phyloP scores from a whole-genome alignment of 768 basidiomycete genomes.

The Pleurotus djamor region DNA sequence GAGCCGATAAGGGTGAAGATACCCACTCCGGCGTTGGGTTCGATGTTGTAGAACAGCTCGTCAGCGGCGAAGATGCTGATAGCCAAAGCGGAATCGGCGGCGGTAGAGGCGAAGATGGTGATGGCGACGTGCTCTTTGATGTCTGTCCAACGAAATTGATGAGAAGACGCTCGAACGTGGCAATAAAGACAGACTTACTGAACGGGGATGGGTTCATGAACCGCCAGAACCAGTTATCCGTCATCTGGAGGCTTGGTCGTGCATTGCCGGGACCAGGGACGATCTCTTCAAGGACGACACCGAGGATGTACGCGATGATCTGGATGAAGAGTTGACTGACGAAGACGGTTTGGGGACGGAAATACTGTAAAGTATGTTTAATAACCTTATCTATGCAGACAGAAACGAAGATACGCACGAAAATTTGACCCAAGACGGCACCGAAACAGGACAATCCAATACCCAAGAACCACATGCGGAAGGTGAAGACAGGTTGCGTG shows the following conservation, averaged over 20 bases:
- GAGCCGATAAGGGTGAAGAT: constrained; percentile 39
- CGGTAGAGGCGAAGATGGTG: constrained; percentile 60
- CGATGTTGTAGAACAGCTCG: constrained; percentile 41
- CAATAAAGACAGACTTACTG: constrained; percentile 36
- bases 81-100: constrained; percentile 53
- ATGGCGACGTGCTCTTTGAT: constrained; percentile 61
- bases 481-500: constrained; percentile 45
- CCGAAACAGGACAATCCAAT: constrained; percentile 57
- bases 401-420: constrained; percentile 27
- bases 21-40: constrained; percentile 39
- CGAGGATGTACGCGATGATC: constrained; percentile 51
- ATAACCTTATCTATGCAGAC: constrained; percentile 16
- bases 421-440: constrained; percentile 46
- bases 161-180: neutral
- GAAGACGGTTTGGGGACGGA: constrained; percentile 47
- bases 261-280: constrained; percentile 31
- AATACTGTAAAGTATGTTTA: constrained; percentile 36
- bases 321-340: constrained; percentile 51
- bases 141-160: constrained; percentile 22
- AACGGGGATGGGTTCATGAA: constrained; percentile 64
- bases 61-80: constrained; percentile 62
- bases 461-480: constrained; percentile 55
- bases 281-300: constrained; percentile 39
- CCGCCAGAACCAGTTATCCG: constrained; percentile 41
- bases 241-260: constrained; percentile 22